Evolutionary conservation across 371 early-diverging fungal species (phyloP), one percentile per base, ranked within the genome.

Genomic region (Mucor sp.): DNA sequence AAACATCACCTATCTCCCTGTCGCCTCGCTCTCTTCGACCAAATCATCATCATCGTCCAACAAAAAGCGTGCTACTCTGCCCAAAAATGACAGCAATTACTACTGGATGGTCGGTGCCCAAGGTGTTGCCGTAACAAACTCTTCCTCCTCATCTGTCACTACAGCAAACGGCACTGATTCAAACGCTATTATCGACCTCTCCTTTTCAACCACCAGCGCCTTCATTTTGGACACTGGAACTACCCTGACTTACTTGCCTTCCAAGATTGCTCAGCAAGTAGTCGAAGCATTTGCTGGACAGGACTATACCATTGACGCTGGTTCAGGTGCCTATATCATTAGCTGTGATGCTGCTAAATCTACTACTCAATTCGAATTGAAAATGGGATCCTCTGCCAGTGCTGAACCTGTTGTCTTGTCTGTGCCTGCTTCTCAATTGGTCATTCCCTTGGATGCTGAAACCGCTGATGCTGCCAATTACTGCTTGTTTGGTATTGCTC

Each of bases 41-140:
- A 58, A 59, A 48, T 41, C 41, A 12, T 64, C 39, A 12, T 64
- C 39, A 4, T 30, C 59, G 11, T 21, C 30, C 30, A 55, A 32
- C 12, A 67, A 68, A 15, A 53, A 53, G 27, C 50, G 60, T 39
- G 70, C 61, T 25, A 25, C 47, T 0, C 15, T 37, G 8, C 17
- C 39, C 23, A 48, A 53, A 11, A 74, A 58, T 30, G 44, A 27
- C 7, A 61, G 43, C 4, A 72, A 77, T 15, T 77, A 75, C 56
- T 83, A 83, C 44, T 83, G 83, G 83, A 81, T 81, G 81, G 83
- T 83, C 0, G 68, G 68, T 35, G 81, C 72, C 4, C 77, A 79
- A 60, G 79, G 80, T 39, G 50, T 83, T 14, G 56, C 60, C 27
- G 69, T 82, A 6, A 55, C 58, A 14, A 50, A 63, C 48, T 53